Conservation (phyloP, 225 moss, liverwort and hornwort genomes). For the Bryoerythrophyllum caledonicum region DNA sequence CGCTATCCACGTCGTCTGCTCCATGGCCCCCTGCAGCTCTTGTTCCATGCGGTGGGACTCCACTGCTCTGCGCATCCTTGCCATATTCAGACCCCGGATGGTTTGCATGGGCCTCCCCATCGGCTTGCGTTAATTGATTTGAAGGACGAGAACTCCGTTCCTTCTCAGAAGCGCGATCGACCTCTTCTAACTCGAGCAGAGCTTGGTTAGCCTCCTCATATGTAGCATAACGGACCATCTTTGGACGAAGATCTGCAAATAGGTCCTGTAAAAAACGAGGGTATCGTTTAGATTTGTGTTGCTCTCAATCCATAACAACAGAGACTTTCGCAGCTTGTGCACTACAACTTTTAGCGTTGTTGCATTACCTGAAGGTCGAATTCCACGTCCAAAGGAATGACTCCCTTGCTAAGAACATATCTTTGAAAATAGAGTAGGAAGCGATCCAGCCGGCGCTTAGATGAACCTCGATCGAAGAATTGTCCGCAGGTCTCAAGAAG, state of each 20-base stretch:
- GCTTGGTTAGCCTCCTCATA: constrained; percentile 97
- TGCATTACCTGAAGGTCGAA: constrained; percentile 86
- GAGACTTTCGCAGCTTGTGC: constrained; percentile 5
- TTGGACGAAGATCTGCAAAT: constrained; percentile 91
- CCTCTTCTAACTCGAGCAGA: constrained; percentile 84
- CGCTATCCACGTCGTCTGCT: constrained; percentile 87
- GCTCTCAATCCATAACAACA: background rate
- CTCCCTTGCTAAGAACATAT: constrained; percentile 97
- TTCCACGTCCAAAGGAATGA: constrained; percentile 96
- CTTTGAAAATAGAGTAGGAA: constrained; percentile 94
- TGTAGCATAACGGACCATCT: constrained; percentile 88
- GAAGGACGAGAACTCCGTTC: constrained; percentile 54
- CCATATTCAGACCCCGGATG: constrained; percentile 49
- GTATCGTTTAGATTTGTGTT: constrained; percentile 3
- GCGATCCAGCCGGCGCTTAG: constrained; percentile 90
- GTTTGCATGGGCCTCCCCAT: constrained; percentile 48
- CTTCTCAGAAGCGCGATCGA: constrained; percentile 69
- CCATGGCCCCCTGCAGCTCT: constrained; percentile 62
- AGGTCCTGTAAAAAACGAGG: constrained; percentile 63
- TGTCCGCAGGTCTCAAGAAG: constrained; percentile 98
- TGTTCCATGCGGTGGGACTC: constrained; percentile 52
- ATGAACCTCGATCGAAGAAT: constrained; percentile 97
- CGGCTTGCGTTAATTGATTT: constrained; percentile 36
- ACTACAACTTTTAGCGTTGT: constrained; percentile 2
- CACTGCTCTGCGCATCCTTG: constrained; percentile 55